A percentile compares a stretch with the other conserved stretches of the same genome.
phyloP scores from a whole-genome alignment of 2,329 filamentous ascomycete genomes.

The Cercospora zeina region DNA sequence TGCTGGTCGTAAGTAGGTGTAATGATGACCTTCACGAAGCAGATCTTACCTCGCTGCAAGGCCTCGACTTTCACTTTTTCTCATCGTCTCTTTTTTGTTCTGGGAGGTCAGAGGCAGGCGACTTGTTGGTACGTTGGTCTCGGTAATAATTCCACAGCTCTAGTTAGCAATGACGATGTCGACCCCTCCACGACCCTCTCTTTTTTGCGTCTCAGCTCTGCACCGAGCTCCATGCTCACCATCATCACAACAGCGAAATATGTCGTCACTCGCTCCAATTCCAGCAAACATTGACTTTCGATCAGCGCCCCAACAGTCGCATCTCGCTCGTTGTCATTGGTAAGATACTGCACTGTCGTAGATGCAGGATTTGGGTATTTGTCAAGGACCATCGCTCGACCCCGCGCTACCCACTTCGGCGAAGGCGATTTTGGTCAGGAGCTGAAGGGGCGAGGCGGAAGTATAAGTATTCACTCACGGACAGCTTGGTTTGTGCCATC shows the following conservation, averaged over 20 bases:
- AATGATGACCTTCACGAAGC: no score
- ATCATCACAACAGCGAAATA: neutral
- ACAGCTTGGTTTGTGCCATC: conserved; percentile 17
- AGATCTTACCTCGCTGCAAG: no score
- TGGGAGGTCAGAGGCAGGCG: no score
- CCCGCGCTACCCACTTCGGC: neutral
- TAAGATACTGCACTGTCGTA: neutral
- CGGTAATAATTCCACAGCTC: neutral
- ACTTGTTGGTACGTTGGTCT: neutral
- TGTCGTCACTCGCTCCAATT: neutral
- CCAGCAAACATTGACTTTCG: conserved; percentile 9
- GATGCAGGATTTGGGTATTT: conserved; percentile 9
- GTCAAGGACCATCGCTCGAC: conserved; percentile 1
- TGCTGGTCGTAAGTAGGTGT: no score
- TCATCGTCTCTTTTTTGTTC: neutral
- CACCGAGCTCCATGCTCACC: neutral
- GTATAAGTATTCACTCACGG: conserved; percentile 6
- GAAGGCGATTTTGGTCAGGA: neutral
- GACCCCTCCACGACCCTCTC: conserved; percentile 12
- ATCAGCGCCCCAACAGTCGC: conserved; percentile 1
- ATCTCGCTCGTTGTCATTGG: conserved; percentile 6
- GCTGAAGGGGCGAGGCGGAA: neutral
- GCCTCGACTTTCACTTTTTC: neutral
- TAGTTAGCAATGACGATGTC: conserved; percentile 2
- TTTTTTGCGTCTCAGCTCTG: neutral